Evolutionary conservation across 768 basidiomycete species (phyloP), one percentile per base, ranked within the genome.

Genomic region (Leccinum disarticulatum): DNA sequence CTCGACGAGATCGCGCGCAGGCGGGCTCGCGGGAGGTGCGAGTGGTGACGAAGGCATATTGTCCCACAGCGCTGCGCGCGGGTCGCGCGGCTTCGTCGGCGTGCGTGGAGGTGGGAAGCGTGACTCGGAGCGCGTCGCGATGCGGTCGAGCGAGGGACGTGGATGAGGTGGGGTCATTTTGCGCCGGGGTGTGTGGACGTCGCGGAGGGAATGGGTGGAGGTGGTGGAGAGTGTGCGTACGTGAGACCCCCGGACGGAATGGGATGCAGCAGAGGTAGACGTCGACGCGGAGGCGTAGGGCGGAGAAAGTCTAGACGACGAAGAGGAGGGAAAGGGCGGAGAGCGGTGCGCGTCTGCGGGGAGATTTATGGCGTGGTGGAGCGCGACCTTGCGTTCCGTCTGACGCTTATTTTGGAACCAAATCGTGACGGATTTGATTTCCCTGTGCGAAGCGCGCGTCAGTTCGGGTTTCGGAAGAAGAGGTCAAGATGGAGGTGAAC

Each of bases 331-430:
- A 17, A 69, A 60, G 1, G 56, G 55, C 22, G 55, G 31, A 9
- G 31, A 33, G 6, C 67, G 67, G 38, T 70, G 61, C 2, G 15
- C 48, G 8, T 73, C 69, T 22, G 41, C 52, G 36, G 69, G 59
- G 8, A 67, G 62, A 7, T n/a, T 63, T 1, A 63, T 62, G 13
- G 72, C 73, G 56, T 75, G 79, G 62, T 76, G 74, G 51, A 81
- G 73, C 27, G 83, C 81, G 28, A 79, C 77, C 66, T 82, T 82
- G 66, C 84, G 83, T 64, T 86, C 84, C 43, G 83, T 74, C 61
- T 73, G 72, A 13, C 72, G 73, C 61, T 73, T 73, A 47, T 73
- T 73, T 61, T 73, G 72, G 68, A 73, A 73, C 72, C 72, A 73
- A 30, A 73, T 74, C 50, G 72, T 73, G n/a, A 73, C 72, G 22